A percentile compares a stretch with the other conserved stretches of the same genome.
Evolutionary conservation across 1,139 yeast genomes (phyloP).

Genomic region (Yamadazyma epiphylla): DNA sequence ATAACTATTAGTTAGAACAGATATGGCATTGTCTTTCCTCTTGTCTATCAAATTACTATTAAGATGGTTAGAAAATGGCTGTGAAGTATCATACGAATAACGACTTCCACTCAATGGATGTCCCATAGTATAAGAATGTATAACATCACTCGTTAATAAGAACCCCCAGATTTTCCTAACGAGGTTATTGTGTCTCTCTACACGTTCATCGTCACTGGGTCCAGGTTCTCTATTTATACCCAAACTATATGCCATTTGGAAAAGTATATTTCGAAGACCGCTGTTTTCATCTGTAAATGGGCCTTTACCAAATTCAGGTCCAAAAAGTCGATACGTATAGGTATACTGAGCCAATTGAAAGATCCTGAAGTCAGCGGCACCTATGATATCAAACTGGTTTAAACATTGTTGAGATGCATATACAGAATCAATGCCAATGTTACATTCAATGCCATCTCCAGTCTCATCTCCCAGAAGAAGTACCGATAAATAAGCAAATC

Average conservation of each 20-base stretch:
- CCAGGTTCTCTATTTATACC: slow-evolving; percentile 45
- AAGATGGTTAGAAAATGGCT: not conserved
- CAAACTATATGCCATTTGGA: slow-evolving; percentile 36
- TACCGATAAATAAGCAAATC: slow-evolving; percentile 27
- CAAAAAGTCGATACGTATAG: slow-evolving; percentile 33
- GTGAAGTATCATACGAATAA: slow-evolving; percentile 1
- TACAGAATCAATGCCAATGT: slow-evolving; percentile 18
- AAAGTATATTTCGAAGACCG: slow-evolving; percentile 24
- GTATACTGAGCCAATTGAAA: slow-evolving; percentile 14
- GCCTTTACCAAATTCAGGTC: slow-evolving; percentile 53
- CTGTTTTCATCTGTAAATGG: slow-evolving; percentile 45
- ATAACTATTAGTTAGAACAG: not conserved
- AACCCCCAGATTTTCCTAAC: slow-evolving; percentile 27
- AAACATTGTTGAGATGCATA: slow-evolving; percentile 34
- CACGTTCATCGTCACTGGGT: slow-evolving; percentile 11
- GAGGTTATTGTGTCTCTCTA: not conserved
- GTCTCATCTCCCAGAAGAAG: slow-evolving; percentile 14
- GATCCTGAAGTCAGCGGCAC: slow-evolving; percentile 33
- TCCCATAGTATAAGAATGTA: slow-evolving; percentile 31
- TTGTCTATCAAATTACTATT: not conserved
- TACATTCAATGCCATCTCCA: slow-evolving; percentile 10
- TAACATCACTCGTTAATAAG: slow-evolving; percentile 23
- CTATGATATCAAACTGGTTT: slow-evolving; percentile 31
- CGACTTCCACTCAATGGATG: slow-evolving; percentile 16
- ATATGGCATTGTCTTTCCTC: not conserved